Evolutionary conservation across 306 rosid species (phyloP), one percentile per base, ranked within the genome.

Genomic region (Cucumis melo): DNA sequence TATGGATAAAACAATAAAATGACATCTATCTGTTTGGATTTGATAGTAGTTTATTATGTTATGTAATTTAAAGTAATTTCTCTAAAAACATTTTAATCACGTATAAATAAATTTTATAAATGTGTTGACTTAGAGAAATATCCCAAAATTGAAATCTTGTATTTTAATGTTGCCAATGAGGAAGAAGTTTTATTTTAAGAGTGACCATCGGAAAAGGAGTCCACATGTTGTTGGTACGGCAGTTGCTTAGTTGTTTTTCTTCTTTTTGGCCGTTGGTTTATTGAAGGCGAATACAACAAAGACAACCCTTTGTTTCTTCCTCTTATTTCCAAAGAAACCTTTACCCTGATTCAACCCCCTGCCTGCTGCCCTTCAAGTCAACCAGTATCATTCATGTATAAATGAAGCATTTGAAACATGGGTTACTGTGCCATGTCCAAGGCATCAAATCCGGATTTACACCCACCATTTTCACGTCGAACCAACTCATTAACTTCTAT

Each of bases 401-500:
- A 83, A 88, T 87, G 92, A 85, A 81, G 84, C 65, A 81, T 84
- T 79, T 82, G 76, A 84, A 65, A 80, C 82, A 84, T 71, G 83
- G 82, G 74, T 54, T 86, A 41, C 48, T 84, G 1, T 79, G 84
- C 78, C 87, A 88, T 76, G 82, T 41, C 39, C 90, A 83, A 5
- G 80, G 87, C 27, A 86, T 92, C 57, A 90, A 92, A 83, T 59
- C 87, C 46, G 88, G 90, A 51, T 78, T 85, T 23, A 16, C 41
- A 5, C 83, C 88, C 23, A 66, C 77, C 72, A 77, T 88, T 78
- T 92, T 86, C 85, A 62, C 84, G 41, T 83, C 80, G 46, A 92
- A 92, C 78, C 88, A 92, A 83, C 87, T 92, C 72, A 87, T 92
- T 29, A 83, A 79, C 39, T 34, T 60, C 0, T 92, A 87, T 42